Conservation (phyloP, 225 moss, liverwort and hornwort genomes). For the Rhytidiadelphus loreus region DNA sequence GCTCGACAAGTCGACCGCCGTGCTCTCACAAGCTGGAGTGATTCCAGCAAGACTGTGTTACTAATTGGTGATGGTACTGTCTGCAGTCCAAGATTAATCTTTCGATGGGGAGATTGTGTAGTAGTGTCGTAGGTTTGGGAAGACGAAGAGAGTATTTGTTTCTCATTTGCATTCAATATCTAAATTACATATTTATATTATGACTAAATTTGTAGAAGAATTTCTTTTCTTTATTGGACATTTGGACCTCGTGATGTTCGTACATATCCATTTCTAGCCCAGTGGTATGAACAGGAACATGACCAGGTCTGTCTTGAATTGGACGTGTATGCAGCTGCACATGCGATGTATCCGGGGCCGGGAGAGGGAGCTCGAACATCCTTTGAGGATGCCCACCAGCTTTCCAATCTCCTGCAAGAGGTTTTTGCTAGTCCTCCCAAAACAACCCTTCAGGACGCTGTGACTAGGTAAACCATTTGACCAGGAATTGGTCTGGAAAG, state of each 20-base stretch:
- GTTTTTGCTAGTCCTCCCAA: background rate
- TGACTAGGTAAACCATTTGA: background rate
- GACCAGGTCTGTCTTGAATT: background rate
- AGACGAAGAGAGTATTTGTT: background rate
- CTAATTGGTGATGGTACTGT: constrained; percentile 40
- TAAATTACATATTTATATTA: background rate
- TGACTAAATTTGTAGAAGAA: background rate
- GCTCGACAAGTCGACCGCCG: constrained; percentile 27
- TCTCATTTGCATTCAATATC: background rate
- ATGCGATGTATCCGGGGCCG: constrained; percentile 33
- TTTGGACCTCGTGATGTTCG: background rate
- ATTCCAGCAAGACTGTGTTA: constrained; percentile 9
- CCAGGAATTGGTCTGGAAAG: too few relatives aligned
- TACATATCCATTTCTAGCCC: background rate
- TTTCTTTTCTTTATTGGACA: background rate
- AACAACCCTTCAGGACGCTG: constrained; percentile 4
- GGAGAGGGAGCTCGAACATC: constrained; percentile 29
- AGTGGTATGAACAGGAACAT: background rate
- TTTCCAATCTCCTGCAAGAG: constrained; percentile 18
- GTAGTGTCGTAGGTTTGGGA: background rate
- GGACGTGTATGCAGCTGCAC: constrained; percentile 23
- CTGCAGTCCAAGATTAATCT: background rate
- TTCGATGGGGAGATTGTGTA: background rate
- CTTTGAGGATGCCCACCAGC: constrained; percentile 43
- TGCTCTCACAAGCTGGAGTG: constrained; percentile 40